These are phyloP conservation scores for Nitzschia palea DNA, from an alignment of 108 stramenopile genomes.

Conservation along the genomic window DNA sequence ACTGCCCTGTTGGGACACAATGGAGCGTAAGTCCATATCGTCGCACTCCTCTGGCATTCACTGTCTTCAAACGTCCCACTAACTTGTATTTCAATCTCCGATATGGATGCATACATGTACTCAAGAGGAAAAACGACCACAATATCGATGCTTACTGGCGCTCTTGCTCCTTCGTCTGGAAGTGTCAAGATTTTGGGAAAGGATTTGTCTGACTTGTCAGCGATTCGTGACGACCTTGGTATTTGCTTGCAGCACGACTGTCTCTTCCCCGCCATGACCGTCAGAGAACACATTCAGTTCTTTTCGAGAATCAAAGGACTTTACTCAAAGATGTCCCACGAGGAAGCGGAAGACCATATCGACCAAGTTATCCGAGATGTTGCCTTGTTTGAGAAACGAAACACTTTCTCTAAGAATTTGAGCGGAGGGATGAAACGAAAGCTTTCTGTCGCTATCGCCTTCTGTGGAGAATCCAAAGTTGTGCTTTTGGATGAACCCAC, in stretches of 20 bases:
- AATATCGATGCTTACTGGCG: slow-evolving; percentile 93
- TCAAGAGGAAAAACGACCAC: slow-evolving; percentile 48
- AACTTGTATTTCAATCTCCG: background rate
- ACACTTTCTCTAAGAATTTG: slow-evolving; percentile 74
- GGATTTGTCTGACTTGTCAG: slow-evolving; percentile 70
- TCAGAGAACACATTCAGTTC: slow-evolving; percentile 86
- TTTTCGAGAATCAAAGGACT: slow-evolving; percentile 83
- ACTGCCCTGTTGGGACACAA: slow-evolving; percentile 95
- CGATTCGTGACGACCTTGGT: slow-evolving; percentile 76
- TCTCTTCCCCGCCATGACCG: slow-evolving; percentile 85
- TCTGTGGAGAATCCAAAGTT: slow-evolving; percentile 68
- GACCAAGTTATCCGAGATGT: slow-evolving; percentile 72
- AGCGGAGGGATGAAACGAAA: slow-evolving; percentile 91
- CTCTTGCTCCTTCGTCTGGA: slow-evolving; percentile 86
- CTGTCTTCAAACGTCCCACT: background rate
- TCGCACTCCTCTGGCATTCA: too few relatives aligned
- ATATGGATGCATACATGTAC: background rate
- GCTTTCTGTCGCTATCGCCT: slow-evolving; percentile 86
- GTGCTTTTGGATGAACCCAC: slow-evolving; percentile 40
- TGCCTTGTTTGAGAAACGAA: slow-evolving; percentile 69
- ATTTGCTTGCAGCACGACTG: slow-evolving; percentile 95
- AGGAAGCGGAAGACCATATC: slow-evolving; percentile 61
- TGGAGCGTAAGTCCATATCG: slow-evolving; percentile 43
- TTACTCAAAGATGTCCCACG: slow-evolving; percentile 42
- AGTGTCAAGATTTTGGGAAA: slow-evolving; percentile 78